Evolutionary conservation across 345 rosid genomes (phyloP).

Genomic region (Melaleuca quinquenervia): DNA sequence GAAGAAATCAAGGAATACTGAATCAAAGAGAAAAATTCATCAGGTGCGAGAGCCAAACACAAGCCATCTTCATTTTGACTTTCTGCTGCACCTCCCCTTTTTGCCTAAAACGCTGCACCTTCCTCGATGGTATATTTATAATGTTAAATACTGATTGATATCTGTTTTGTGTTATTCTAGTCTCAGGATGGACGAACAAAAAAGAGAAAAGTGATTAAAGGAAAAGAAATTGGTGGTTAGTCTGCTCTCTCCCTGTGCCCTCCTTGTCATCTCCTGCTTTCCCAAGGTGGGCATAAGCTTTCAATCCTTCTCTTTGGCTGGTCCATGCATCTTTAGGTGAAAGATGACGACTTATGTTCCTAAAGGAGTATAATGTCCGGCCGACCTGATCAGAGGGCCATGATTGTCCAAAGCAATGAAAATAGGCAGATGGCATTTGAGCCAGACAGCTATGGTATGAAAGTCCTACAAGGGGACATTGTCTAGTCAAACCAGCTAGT

Average conservation of each 20-base stretch:
- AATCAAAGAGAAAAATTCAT: conserved; percentile 16
- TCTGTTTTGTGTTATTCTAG: not conserved
- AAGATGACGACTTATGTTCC: not conserved
- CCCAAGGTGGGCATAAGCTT: not conserved
- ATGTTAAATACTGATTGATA: not conserved
- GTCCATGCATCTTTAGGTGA: not conserved
- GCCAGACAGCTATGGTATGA: not conserved
- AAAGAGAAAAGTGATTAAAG: conserved; percentile 20
- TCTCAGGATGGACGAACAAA: conserved; percentile 29
- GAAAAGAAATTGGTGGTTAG: conserved; percentile 8
- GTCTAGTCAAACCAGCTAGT: not conserved
- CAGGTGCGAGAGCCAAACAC: conserved; percentile 9
- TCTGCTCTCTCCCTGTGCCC: not conserved
- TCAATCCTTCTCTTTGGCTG: not conserved
- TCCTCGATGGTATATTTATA: not conserved
- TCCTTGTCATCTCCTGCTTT: not conserved
- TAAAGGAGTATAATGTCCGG: not conserved
- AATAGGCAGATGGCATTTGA: not conserved
- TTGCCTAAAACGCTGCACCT: not conserved
- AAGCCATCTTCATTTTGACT: not conserved
- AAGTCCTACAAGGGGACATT: not conserved
- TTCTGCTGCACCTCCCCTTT: not conserved
- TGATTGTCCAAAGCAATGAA: not conserved
- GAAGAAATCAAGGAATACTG: conserved; percentile 14
- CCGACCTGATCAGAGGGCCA: not conserved